phyloP scores from a whole-genome alignment of 2,329 filamentous ascomycete species.

The Clathrospora elynae region DNA sequence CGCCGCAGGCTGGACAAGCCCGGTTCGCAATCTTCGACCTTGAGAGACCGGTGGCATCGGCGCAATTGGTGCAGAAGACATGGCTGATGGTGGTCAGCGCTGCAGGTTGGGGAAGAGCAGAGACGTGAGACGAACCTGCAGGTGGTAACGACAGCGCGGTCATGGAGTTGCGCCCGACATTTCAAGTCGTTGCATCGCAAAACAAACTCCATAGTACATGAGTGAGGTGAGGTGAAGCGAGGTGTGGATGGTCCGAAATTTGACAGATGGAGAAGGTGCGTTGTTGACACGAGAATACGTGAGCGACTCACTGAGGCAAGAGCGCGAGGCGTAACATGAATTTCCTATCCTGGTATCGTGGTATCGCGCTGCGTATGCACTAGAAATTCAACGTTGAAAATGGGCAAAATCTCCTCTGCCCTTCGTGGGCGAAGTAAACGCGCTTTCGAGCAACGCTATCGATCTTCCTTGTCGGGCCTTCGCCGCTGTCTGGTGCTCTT shows the following conservation, averaged over 20 bases:
- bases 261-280: conserved; percentile 6
- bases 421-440: neutral
- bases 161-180: conserved; percentile 71
- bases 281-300: conserved; percentile 15
- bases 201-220: conserved; percentile 69
- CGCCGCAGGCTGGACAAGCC: conserved; percentile 77
- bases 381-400: conserved; percentile 1
- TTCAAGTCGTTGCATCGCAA: conserved; percentile 80
- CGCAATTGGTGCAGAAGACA: conserved; percentile 81
- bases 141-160: conserved; percentile 81
- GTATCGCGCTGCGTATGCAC: conserved; percentile 32
- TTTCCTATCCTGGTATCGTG: conserved; percentile 20
- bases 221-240: conserved; percentile 1
- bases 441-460: conserved; percentile 20
- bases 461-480: conserved; percentile 46
- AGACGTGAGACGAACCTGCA: conserved; percentile 68
- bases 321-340: conserved; percentile 14
- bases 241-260: neutral
- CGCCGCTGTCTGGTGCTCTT: conserved; percentile 53
- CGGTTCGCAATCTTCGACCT: conserved; percentile 59
- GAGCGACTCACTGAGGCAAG: conserved; percentile 16
- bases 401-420: neutral
- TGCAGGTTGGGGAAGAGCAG: conserved; percentile 12
- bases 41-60: conserved; percentile 67
- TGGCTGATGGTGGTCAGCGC: conserved; percentile 61